Base-by-base conservation (phyloP, 2,329 filamentous ascomycete genomes). In the Sporothrix sp. region DNA sequence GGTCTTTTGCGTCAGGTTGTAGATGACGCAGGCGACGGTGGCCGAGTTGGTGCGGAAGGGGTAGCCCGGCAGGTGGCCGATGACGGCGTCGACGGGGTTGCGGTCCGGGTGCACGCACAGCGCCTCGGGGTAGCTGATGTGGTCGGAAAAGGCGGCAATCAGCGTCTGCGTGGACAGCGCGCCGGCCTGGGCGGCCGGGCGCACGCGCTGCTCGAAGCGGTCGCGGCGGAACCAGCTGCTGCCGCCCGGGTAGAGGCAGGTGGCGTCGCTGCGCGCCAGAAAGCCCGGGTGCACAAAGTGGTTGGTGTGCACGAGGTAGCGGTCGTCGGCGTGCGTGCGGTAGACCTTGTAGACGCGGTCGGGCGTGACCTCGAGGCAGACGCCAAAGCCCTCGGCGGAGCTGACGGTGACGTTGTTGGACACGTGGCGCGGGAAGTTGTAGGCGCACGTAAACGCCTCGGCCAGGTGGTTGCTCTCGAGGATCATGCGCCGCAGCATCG, bases 321-420 rank as follows among this genome's bases (percentile, higher is more conserved):
- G 37, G 51, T 55, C 55, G 46, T 56, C 56, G 25, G 53, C 37
- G 14, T 36, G 10, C 11, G 35, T 20, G 21, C 53, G 52, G 30
- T 58, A 45, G 32, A 60, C 50, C 32, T 42, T 44, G 49, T 55
- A 59, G 14, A 55, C 21, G 20, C 51, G 54, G 35, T 54, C 50
- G n/a, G 59, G 60, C 13, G 58, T 57, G 9, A 59, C 37, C 50
- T 64, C 62, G 9, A 64, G 38, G 13, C 55, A 56, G n/a, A 61
- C 48, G 11, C 51, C 56, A 9, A 57, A 55, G 6, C 59, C 60
- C 13, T 55, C 52, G 13, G 46, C 52, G 4, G 57, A 56, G 8
- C 52, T 49, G 30, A 63, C 42, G 6, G 53, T 51, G 2, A 64
- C 20, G 28, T 64, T 62, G 48, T 53, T 56, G 16, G 62, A 64